Conservation (phyloP, 768 basidiomycete species). For the Agaricus blazei region DNA sequence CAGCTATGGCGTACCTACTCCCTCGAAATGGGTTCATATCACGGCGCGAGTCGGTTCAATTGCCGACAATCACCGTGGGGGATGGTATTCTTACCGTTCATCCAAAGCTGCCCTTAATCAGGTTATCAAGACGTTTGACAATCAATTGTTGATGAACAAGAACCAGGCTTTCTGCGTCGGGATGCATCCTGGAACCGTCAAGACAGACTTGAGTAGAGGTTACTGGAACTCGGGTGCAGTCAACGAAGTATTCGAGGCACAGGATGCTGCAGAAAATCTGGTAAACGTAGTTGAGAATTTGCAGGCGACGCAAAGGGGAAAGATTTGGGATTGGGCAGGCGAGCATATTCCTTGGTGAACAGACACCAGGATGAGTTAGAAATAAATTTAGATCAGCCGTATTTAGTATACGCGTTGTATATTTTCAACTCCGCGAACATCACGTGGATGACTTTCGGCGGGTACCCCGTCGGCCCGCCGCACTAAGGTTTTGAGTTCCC, state of each 20-base stretch:
- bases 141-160: constrained; percentile 43
- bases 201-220: constrained; percentile 51
- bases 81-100: constrained; percentile 60
- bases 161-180: constrained; percentile 47
- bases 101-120: constrained; percentile 64
- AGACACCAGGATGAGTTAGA: too few species aligned
- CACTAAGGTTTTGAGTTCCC: background rate
- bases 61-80: constrained; percentile 51
- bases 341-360: constrained; percentile 38
- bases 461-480: too few species aligned
- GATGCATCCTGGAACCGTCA: constrained; percentile 57
- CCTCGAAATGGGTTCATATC: constrained; percentile 56
- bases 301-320: constrained; percentile 36
- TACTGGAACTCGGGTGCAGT: constrained; percentile 41
- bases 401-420: too few species aligned
- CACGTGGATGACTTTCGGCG: background rate
- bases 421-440: constrained; percentile 4
- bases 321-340: constrained; percentile 55
- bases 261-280: constrained; percentile 42
- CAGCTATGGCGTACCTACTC: constrained; percentile 18
- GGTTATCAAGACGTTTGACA: constrained; percentile 55
- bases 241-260: constrained; percentile 42
- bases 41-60: constrained; percentile 57
- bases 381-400: too few species aligned
- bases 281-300: constrained; percentile 40